Evolutionary conservation across 371 early-diverging fungal species (phyloP).

Genomic region (Actinomortierella wolfii): DNA sequence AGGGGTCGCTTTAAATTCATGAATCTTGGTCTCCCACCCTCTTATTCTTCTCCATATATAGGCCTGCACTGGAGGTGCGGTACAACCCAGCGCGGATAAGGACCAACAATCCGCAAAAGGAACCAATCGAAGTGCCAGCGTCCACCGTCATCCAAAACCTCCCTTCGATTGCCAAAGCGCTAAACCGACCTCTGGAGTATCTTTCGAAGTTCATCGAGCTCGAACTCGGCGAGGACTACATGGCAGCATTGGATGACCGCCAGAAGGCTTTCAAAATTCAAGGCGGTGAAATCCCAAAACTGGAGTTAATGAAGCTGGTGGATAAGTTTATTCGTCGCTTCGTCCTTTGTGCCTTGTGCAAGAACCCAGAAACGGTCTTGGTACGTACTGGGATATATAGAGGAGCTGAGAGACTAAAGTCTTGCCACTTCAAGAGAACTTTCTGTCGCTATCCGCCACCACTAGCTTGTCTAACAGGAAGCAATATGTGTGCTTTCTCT

Average conservation of each 20-base stretch:
- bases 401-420: no score
- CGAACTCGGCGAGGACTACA: constrained; percentile 23
- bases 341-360: constrained; percentile 34
- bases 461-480: no score
- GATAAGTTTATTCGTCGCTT: constrained; percentile 46
- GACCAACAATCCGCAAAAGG: constrained; percentile 33
- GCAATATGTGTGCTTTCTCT: no score
- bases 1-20: background rate
- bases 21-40: background rate
- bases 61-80: constrained; percentile 42
- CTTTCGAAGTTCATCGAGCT: constrained; percentile 38
- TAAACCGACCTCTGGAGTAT: constrained; percentile 42
- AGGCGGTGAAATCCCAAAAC: constrained; percentile 20
- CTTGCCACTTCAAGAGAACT: no score
- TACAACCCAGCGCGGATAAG: constrained; percentile 40
- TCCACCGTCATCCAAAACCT: constrained; percentile 43
- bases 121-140: constrained; percentile 36
- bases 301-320: constrained; percentile 27
- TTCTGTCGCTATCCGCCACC: no score
- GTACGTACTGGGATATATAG: no score
- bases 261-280: constrained; percentile 30
- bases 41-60: background rate
- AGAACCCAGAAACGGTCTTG: constrained; percentile 43
- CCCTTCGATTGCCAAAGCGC: constrained; percentile 21
- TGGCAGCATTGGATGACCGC: constrained; percentile 19